Percentiles rank a stretch among this genome's conserved stretches.
phyloP scores from a whole-genome alignment of 495 filamentous ascomycete species.

The Eremomyces bilateralis region DNA sequence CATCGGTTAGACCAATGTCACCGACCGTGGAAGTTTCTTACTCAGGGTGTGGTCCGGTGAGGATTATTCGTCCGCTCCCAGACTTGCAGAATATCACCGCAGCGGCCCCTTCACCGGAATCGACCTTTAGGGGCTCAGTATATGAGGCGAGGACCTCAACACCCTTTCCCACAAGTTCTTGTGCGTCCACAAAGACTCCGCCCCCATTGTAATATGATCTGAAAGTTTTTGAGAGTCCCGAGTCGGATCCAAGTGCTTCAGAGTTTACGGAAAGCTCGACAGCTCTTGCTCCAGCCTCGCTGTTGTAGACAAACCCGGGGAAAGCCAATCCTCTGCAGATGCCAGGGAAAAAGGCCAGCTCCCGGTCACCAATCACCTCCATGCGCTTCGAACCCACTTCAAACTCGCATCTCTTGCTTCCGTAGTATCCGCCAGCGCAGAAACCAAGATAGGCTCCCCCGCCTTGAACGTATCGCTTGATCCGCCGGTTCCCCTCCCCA shows the following conservation, averaged over 20 bases:
- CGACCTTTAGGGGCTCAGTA: slow-evolving; percentile 50
- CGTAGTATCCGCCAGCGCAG: slow-evolving; percentile 92
- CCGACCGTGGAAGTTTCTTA: slow-evolving; percentile 24
- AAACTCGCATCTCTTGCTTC: slow-evolving; percentile 60
- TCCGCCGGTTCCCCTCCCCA: slow-evolving; percentile 65
- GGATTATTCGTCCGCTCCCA: slow-evolving; percentile 56
- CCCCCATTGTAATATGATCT: slow-evolving; percentile 85
- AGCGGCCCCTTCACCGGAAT: slow-evolving; percentile 45
- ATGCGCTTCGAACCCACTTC: slow-evolving; percentile 63
- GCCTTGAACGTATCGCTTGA: slow-evolving; percentile 62
- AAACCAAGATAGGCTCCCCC: slow-evolving; percentile 78
- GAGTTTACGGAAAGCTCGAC: slow-evolving; percentile 44
- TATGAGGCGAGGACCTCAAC: slow-evolving; percentile 75
- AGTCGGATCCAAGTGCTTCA: slow-evolving; percentile 26
- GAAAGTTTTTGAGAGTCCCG: slow-evolving; percentile 34
- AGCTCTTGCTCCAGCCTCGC: slow-evolving; percentile 66
- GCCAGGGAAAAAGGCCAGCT: slow-evolving; percentile 75
- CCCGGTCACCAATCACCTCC: slow-evolving; percentile 70
- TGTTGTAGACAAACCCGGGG: slow-evolving; percentile 74
- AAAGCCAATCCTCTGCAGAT: slow-evolving; percentile 75
- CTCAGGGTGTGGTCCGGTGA: slow-evolving; percentile 91
- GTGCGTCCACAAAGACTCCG: slow-evolving; percentile 77
- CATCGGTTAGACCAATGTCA: slow-evolving; percentile 1
- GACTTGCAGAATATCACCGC: slow-evolving; percentile 77
- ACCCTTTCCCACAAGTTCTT: slow-evolving; percentile 32